Evolutionary conservation across 1,284 basidiomycete genomes (phyloP), one percentile per base, ranked within the genome.

Genomic region (Ustanciosporium gigantosporum): DNA sequence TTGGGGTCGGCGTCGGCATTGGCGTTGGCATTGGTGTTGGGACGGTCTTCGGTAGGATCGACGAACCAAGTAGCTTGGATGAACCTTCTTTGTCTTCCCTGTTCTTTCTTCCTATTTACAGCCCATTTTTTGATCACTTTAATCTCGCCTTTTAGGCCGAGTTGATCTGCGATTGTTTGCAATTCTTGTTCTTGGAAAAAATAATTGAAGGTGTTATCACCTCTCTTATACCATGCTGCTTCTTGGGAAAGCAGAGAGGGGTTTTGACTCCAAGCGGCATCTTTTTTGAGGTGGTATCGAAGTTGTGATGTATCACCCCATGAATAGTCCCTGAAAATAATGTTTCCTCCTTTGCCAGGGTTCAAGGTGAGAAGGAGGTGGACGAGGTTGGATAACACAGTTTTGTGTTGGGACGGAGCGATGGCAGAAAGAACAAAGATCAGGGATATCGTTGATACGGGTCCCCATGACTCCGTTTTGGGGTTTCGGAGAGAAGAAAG

Each of bases 161-260:
- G 47, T 17, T 49, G 23, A 4, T 21, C 17, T n/a, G 42, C 49
- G 20, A 58, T 34, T 7, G 23, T n/a, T 22, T 64, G 25, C 0
- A 80, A 55, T 24, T 79, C 71, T 3, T 66, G 52, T 8, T 44
- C 21, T 0, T 49, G 52, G 46, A 79, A 80, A 35, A 78, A 79
- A 55, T 78, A 79, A 23, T 76, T 78, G 58, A 79, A 65, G 2
- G 79, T 80, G 20, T 73, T 67, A 35, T 80, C 79, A 9, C 78
- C 79, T 8, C 78, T 48, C 7, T 66, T 46, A 49, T 79, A 80
- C 65, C 66, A 71, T 4, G 43, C 8, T 3, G 42, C 32, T 23
- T 43, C 41, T 3, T 42, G 35, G 35, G 50, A 53, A 11, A 79
- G 65, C n/a, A 79, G 62, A 9, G 59, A 64, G 0, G 79, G 79